phyloP scores from a whole-genome alignment of 345 rosid species.

The Melaleuca alternifolia region DNA sequence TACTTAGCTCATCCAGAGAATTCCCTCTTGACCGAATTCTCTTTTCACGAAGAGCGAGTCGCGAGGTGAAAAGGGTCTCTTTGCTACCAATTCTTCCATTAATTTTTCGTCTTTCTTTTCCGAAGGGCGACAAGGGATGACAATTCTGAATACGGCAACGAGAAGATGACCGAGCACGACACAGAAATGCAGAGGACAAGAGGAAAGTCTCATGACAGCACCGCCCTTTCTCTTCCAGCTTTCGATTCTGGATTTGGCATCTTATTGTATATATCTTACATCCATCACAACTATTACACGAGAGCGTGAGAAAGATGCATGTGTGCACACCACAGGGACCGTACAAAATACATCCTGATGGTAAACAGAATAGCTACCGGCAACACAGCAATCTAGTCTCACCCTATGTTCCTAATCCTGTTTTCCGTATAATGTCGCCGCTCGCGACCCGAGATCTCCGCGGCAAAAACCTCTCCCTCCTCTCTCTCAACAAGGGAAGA shows the following conservation, averaged over 20 bases:
- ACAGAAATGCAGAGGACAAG: background rate
- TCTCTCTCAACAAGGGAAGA: conserved; percentile 50
- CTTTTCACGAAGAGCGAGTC: no score
- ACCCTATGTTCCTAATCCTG: background rate
- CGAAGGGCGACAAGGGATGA: background rate
- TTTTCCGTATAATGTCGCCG: background rate
- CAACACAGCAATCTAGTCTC: background rate
- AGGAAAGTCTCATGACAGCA: background rate
- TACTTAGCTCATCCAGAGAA: background rate
- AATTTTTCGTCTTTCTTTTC: background rate
- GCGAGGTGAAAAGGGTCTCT: no score
- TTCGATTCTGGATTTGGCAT: background rate
- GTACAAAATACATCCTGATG: background rate
- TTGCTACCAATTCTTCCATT: background rate
- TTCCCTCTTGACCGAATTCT: no score
- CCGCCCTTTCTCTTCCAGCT: background rate
- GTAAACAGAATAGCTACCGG: background rate
- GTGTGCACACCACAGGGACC: background rate
- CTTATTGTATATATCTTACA: background rate
- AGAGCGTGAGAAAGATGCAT: background rate
- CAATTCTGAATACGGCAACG: background rate
- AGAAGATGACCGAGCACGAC: background rate
- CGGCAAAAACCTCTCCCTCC: background rate
- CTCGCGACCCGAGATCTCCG: background rate
- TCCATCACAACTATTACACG: background rate